These are phyloP conservation scores for Phaeoacremonium minimum DNA, from an alignment of 2,329 filamentous ascomycete genomes.

Conservation along the genomic window DNA sequence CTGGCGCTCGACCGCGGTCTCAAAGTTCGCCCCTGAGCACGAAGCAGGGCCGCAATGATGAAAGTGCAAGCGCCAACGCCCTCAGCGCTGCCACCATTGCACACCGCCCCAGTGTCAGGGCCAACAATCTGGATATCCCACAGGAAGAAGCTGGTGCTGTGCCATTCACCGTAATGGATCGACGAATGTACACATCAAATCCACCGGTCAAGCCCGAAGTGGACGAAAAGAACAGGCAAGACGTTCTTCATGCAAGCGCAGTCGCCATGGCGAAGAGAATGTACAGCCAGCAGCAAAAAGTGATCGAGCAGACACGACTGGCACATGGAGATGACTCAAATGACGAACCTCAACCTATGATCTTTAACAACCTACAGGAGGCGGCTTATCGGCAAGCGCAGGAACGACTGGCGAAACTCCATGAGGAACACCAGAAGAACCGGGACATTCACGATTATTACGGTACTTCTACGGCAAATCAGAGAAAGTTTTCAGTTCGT, in stretches of 20 bases:
- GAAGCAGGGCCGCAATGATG: conserved; percentile 42
- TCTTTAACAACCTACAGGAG: conserved; percentile 69
- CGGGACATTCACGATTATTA: conserved; percentile 74
- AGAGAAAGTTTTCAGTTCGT: conserved; percentile 44
- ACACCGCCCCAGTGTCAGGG: conserved; percentile 45
- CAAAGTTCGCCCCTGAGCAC: conserved; percentile 54
- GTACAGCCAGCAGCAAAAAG: conserved; percentile 67
- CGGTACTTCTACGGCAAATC: conserved; percentile 40
- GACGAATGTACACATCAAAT: conserved; percentile 73
- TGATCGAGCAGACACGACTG: conserved; percentile 46
- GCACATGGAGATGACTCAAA: conserved; percentile 22
- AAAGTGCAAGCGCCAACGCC: conserved; percentile 53
- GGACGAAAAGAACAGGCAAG: conserved; percentile 68
- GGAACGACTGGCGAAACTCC: conserved; percentile 75
- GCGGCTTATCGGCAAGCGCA: conserved; percentile 82
- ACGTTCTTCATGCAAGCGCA: conserved; percentile 75
- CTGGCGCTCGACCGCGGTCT: conserved; percentile 55
- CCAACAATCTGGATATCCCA: too few species aligned
- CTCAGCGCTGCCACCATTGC: conserved; percentile 69
- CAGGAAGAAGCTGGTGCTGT: conserved; percentile 61
- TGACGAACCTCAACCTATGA: conserved; percentile 41
- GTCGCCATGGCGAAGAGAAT: conserved; percentile 87
- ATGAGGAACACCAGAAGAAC: conserved; percentile 62
- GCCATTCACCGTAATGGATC: conserved; percentile 62
- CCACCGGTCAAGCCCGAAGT: conserved; percentile 69